Evolutionary conservation across 2,329 filamentous ascomycete species (phyloP).

Genomic region (Ramichloridium luteum): DNA sequence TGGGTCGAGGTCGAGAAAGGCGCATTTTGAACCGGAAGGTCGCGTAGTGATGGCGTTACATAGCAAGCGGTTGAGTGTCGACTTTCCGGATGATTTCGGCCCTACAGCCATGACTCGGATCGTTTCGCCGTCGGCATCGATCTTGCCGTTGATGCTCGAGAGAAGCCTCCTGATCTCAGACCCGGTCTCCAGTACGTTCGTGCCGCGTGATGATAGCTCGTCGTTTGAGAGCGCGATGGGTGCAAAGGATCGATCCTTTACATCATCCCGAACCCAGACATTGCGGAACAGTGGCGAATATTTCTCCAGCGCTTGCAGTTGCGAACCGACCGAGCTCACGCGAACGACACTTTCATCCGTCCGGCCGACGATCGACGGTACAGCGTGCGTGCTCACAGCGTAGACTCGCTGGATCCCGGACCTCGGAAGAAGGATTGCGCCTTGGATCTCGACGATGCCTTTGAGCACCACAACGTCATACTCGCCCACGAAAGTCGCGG

Average conservation of each 20-base stretch:
- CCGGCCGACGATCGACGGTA: constrained; percentile 50
- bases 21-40: constrained; percentile 19
- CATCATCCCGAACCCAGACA: constrained; percentile 44
- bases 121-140: constrained; percentile 4
- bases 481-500: constrained; percentile 43
- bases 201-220: constrained; percentile 13
- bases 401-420: constrained; percentile 41
- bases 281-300: constrained; percentile 55
- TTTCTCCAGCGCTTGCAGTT: constrained; percentile 42
- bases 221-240: constrained; percentile 20
- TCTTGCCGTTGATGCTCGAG: constrained; percentile 34
- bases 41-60: constrained; percentile 53
- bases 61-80: constrained; percentile 57
- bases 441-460: constrained; percentile 54
- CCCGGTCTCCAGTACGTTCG: constrained; percentile 18
- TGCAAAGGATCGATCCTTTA: constrained; percentile 22
- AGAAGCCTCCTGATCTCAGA: constrained; percentile 16
- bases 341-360: constrained; percentile 41
- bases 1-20: constrained; percentile 63
- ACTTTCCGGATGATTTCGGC: constrained; percentile 62
- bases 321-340: constrained; percentile 38
- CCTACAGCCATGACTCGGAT: constrained; percentile 50
- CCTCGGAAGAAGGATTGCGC: constrained; percentile 44
- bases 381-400: constrained; percentile 55
- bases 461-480: constrained; percentile 51